Percentiles rank a stretch among this genome's conserved stretches.
Evolutionary conservation across 164 flowering plant genomes (phyloP).

Genomic region (Dillenia suffruticosa): DNA sequence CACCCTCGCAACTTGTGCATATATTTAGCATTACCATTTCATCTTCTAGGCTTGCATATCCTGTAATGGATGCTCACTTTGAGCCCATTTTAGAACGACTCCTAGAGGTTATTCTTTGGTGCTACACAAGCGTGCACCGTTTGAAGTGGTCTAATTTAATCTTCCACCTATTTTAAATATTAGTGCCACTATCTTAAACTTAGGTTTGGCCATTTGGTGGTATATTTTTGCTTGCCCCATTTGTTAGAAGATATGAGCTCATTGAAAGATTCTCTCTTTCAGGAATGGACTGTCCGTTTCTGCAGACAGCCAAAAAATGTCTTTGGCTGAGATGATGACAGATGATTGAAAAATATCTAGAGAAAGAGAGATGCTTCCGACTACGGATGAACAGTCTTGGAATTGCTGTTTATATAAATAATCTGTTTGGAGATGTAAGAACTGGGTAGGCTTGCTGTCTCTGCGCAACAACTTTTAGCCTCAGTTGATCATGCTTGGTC

Average conservation of each 20-base stretch:
- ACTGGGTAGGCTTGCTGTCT: constrained; percentile 57
- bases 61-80: too few relatives aligned
- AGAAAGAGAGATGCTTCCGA: constrained; percentile 81
- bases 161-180: too few relatives aligned
- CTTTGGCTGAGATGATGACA: constrained; percentile 90
- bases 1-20: too few relatives aligned
- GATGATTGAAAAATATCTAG: constrained; percentile 82
- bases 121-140: too few relatives aligned
- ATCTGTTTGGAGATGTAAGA: constrained; percentile 91
- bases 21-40: constrained; percentile 3
- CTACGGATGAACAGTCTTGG: constrained; percentile 94
- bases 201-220: too few relatives aligned
- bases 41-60: background rate
- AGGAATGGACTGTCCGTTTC: constrained; percentile 71
- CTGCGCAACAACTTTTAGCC: background rate
- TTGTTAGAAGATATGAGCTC: too few relatives aligned
- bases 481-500: background rate
- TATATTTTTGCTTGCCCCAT: too few relatives aligned
- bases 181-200: too few relatives aligned
- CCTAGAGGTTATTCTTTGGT: too few relatives aligned
- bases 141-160: too few relatives aligned
- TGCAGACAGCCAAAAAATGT: constrained; percentile 55
- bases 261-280: constrained; percentile 11
- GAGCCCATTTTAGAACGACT: too few relatives aligned
- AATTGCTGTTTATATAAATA: constrained; percentile 60